Base-by-base conservation (phyloP, 306 rosid species). In the Cyclanthera cordifolia region DNA sequence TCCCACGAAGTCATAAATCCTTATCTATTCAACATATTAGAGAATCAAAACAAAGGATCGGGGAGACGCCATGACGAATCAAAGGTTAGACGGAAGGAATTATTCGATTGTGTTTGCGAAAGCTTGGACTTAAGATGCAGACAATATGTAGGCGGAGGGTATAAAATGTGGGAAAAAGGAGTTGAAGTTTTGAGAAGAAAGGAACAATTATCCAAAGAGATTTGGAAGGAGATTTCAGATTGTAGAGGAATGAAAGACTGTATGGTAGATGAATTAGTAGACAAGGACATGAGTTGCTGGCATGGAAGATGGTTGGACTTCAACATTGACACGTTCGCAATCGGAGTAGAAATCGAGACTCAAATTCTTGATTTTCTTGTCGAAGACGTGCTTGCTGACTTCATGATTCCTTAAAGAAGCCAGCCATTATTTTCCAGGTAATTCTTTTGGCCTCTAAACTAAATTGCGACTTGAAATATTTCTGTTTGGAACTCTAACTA, bases 211-310 rank as follows among this genome's bases (percentile, higher is more conserved):
- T 84, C 88, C 46, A 84, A 82, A 73, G 90, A 87, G 53, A 76
- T 93, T 66, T 83, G 79, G 72, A 87, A 87, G 75, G 96, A 93
- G 73, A 79, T 93, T 71, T 82, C 77, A n/a, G 77, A 80, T 58
- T 90, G 85, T 87, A 82, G 54, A 25, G 88, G 78, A 73, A 69
- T 84, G 96, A 81, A 87, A 39, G 93, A 89, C 54, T 82, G 85
- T 46, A 89, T 87, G 95, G 98, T 89, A 1, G 96, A 89, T 67
- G 96, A 87, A 69, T 90, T 93, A 46, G 95, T 93, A 74, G 88
- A 82, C 75, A 86, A 80, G 78, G 98, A 93, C 81, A 93, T 93
- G 95, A 87, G 91, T 77, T 83, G 81, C 83, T 75, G 81, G 30
- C 73, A 73, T 67, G 98, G 91, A 72, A 86, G 78, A 66, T 93